phyloP scores from a whole-genome alignment of 2,329 filamentous ascomycete species.

The Xylaria sp. region DNA sequence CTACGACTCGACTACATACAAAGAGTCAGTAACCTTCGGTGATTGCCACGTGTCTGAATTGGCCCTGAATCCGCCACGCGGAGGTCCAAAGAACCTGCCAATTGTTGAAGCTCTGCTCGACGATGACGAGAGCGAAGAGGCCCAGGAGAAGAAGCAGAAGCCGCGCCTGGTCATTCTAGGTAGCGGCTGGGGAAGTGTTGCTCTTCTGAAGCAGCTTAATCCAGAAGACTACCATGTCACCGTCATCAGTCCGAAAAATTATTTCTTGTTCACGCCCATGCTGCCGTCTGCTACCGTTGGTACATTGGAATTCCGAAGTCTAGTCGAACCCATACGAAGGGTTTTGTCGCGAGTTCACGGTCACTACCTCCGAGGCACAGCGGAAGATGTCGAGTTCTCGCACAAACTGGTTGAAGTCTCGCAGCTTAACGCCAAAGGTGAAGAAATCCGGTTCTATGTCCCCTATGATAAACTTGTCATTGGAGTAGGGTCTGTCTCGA shows the following conservation, averaged over 20 bases:
- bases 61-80: slow-evolving; percentile 81
- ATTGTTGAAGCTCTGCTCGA: slow-evolving; percentile 89
- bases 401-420: slow-evolving; percentile 90
- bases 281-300: slow-evolving; percentile 96
- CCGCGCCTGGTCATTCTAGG: slow-evolving; percentile 92
- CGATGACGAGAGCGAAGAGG: slow-evolving; percentile 81
- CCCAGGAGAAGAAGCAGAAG: slow-evolving; percentile 80
- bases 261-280: slow-evolving; percentile 99
- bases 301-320: slow-evolving; percentile 86
- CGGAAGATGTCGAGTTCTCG: slow-evolving; percentile 90
- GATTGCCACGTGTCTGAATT: slow-evolving; percentile 87
- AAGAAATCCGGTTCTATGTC: slow-evolving; percentile 86
- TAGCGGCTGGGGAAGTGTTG: slow-evolving; percentile 94
- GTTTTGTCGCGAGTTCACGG: slow-evolving; percentile 82
- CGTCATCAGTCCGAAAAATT: slow-evolving; percentile 92
- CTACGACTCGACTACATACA: slow-evolving; percentile 94
- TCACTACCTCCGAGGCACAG: slow-evolving; percentile 88
- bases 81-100: slow-evolving; percentile 94
- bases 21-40: slow-evolving; percentile 69
- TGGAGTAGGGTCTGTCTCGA: slow-evolving; percentile 90
- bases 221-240: slow-evolving; percentile 96
- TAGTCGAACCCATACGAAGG: slow-evolving; percentile 91
- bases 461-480: slow-evolving; percentile 97
- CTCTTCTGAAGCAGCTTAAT: slow-evolving; percentile 87
- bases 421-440: slow-evolving; percentile 74